Percentiles rank a stretch among this genome's conserved stretches.
Evolutionary conservation across 768 basidiomycete species (phyloP).

Genomic region (Auricularia auricula-judae): DNA sequence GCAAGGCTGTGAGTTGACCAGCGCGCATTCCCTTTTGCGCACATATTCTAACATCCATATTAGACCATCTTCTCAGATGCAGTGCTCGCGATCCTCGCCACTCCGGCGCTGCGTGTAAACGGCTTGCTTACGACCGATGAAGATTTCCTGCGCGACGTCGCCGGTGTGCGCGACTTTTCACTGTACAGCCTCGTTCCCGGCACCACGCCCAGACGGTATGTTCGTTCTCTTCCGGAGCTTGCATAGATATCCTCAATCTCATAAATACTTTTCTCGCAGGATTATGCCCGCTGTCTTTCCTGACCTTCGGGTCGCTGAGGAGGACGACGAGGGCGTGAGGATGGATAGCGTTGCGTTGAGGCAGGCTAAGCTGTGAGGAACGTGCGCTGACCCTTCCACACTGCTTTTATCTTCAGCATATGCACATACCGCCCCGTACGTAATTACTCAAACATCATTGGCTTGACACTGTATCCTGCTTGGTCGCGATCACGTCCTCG

Average conservation of each 20-base stretch:
- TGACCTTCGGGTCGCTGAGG: background rate
- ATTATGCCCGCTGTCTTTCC: background rate
- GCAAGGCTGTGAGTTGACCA: background rate
- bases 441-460: no score
- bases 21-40: background rate
- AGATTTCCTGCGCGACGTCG: background rate
- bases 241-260: background rate
- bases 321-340: background rate
- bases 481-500: no score
- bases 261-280: background rate
- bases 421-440: no score
- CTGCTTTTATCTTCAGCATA: background rate
- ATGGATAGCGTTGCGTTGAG: background rate
- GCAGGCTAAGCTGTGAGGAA: background rate
- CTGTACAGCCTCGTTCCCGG: background rate
- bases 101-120: background rate
- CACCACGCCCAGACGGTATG: background rate
- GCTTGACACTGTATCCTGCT: no score
- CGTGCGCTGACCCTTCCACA: background rate
- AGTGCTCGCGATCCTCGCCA: background rate
- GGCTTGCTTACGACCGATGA: background rate
- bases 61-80: conserved; percentile 1
- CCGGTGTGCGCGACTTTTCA: background rate
- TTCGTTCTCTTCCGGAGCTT: background rate
- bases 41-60: background rate